phyloP scores from a whole-genome alignment of 129 eudicot genomes.

The Pseudognaphalium luteoalbum region DNA sequence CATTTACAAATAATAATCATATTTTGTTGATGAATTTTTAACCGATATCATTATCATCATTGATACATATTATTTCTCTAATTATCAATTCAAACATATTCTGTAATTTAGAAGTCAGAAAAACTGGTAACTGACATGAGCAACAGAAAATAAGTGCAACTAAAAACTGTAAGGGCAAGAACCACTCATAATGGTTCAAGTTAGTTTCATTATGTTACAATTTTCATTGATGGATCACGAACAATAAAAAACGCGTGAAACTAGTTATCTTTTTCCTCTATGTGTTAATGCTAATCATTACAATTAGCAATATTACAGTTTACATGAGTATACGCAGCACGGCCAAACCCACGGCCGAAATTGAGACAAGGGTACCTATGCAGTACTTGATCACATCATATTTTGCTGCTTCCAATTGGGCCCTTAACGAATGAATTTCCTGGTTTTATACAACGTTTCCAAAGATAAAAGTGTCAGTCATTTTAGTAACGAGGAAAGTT shows the following conservation, averaged over 20 bases:
- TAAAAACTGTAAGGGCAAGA: conserved; percentile 9
- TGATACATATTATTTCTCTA: neutral
- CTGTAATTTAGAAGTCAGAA: neutral
- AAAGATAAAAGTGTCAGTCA: neutral
- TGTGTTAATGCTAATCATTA: conserved; percentile 36
- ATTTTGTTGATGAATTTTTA: too few species aligned
- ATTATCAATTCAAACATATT: neutral
- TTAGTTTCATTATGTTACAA: conserved; percentile 40
- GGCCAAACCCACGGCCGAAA: conserved; percentile 94
- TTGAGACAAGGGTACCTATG: conserved; percentile 91
- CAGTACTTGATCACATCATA: conserved; percentile 94
- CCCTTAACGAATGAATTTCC: conserved; percentile 90
- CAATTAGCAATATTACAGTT: conserved; percentile 30
- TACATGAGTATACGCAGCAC: conserved; percentile 75
- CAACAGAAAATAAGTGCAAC: neutral
- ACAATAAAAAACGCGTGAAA: conserved; percentile 28
- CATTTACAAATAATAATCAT: too few species aligned
- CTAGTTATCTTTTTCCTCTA: conserved; percentile 25
- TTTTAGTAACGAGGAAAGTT: neutral
- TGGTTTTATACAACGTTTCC: conserved; percentile 27
- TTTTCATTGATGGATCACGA: conserved; percentile 28
- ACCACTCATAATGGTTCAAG: conserved; percentile 8
- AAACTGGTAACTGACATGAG: too few species aligned
- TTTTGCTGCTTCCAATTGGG: conserved; percentile 93
- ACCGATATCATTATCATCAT: too few species aligned